Evolutionary conservation across 2,329 filamentous ascomycete genomes (phyloP).

Genomic region (Chaetomiaceae sp.): DNA sequence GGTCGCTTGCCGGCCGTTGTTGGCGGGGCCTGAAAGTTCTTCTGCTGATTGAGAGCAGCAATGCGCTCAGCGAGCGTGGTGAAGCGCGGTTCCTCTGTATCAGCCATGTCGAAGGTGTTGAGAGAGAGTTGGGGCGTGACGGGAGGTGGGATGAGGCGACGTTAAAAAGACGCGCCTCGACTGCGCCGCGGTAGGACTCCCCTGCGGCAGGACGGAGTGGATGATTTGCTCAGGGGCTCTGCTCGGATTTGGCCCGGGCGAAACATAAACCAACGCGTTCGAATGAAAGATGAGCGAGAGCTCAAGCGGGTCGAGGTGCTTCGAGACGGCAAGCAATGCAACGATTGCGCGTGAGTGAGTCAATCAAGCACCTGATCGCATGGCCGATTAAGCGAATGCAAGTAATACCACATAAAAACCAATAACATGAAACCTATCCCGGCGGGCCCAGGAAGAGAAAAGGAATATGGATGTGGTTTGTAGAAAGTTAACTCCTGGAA

Average conservation of each 20-base stretch:
- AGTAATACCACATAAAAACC: no score
- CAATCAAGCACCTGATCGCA: no score
- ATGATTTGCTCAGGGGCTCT: neutral
- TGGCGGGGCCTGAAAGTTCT: slow-evolving; percentile 48
- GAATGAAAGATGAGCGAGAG: neutral
- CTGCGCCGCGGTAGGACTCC: neutral
- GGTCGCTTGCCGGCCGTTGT: slow-evolving; percentile 34
- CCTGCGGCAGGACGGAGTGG: neutral
- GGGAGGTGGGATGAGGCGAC: neutral
- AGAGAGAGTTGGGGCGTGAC: neutral
- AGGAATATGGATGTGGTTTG: no score
- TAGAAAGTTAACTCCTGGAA: no score
- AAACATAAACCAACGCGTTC: neutral
- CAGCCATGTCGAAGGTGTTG: slow-evolving; percentile 45
- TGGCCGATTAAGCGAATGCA: no score
- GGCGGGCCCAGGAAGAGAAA: no score
- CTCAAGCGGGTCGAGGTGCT: neutral
- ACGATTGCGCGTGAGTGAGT: neutral
- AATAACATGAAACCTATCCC: no score
- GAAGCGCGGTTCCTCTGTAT: slow-evolving; percentile 58
- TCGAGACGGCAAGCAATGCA: neutral
- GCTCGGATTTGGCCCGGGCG: neutral
- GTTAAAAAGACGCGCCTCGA: neutral
- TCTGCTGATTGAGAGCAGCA: slow-evolving; percentile 58
- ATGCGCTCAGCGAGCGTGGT: slow-evolving; percentile 59